A percentile compares a stretch with the other conserved stretches of the same genome.
phyloP scores from a whole-genome alignment of 2,329 filamentous ascomycete genomes.

The Magnaporthales sp. region DNA sequence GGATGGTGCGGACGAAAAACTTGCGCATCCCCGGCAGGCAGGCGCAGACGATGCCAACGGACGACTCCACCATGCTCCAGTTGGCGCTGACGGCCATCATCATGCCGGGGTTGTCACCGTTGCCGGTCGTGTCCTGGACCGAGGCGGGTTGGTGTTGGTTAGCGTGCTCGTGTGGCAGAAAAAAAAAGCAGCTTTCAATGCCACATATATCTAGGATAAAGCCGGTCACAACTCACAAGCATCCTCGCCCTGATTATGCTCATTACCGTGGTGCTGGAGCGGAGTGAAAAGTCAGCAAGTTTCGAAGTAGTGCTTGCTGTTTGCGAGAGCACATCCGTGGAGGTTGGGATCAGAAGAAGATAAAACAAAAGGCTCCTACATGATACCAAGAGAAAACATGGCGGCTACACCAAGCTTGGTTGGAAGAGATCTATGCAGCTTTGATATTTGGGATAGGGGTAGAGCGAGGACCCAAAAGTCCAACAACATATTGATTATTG shows the following conservation, averaged over 20 bases:
- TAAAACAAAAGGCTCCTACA: not conserved
- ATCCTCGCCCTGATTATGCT: not conserved
- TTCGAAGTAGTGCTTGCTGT: not conserved
- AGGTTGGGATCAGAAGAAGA: not conserved
- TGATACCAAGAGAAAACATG: not conserved
- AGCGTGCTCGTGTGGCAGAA: too few species aligned
- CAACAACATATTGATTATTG: slow-evolving; percentile 39
- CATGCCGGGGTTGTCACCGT: not conserved
- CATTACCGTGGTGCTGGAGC: not conserved
- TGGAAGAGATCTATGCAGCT: not conserved
- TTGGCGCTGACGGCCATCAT: not conserved
- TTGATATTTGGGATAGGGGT: not conserved
- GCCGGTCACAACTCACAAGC: not conserved
- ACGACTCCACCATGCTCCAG: not conserved
- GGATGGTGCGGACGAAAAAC: not conserved
- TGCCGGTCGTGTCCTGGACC: not conserved
- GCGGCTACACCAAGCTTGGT: not conserved
- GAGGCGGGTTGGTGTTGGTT: too few species aligned
- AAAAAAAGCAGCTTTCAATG: too few species aligned
- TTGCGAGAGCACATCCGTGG: not conserved
- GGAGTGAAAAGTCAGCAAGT: not conserved
- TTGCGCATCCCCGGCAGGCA: not conserved
- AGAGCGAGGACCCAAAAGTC: slow-evolving; percentile 21
- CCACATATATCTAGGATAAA: not conserved
- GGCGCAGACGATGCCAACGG: not conserved